These are phyloP conservation scores for Chrysoporthe cubensis DNA, from an alignment of 2,329 filamentous ascomycete genomes.

Conservation along the genomic window DNA sequence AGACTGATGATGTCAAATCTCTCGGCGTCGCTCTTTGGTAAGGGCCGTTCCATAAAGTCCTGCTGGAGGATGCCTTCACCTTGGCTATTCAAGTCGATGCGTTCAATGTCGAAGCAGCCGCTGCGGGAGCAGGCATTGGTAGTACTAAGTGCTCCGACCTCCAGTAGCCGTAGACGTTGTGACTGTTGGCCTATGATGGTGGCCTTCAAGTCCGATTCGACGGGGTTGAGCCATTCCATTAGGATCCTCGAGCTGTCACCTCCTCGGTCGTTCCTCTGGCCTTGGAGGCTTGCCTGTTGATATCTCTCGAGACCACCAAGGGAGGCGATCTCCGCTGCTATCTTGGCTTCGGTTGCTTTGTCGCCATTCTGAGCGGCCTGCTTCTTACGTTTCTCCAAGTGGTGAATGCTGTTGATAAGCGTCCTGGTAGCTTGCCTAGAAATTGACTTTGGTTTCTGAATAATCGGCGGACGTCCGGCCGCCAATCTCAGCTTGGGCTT, in stretches of 20 bases:
- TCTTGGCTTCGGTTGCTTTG: constrained; percentile 45
- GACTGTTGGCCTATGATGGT: constrained; percentile 28
- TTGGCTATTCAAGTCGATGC: constrained; percentile 92
- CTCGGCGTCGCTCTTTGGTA: constrained; percentile 65
- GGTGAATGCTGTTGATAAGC: constrained; percentile 69
- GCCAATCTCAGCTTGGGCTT: constrained; percentile 46
- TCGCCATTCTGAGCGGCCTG: constrained; percentile 62
- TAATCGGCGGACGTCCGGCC: constrained; percentile 60
- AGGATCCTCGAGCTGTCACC: constrained; percentile 69
- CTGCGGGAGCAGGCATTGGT: constrained; percentile 82
- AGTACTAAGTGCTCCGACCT: constrained; percentile 85
- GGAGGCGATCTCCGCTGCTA: constrained; percentile 58
- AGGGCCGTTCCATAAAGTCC: constrained; percentile 88
- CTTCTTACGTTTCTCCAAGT: constrained; percentile 63
- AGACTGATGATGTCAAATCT: constrained; percentile 89
- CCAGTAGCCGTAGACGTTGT: constrained; percentile 68
- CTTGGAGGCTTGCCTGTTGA: constrained; percentile 70
- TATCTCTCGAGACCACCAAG: constrained; percentile 67
- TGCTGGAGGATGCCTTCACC: constrained; percentile 80
- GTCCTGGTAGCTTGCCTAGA: constrained; percentile 66
- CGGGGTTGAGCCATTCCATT: constrained; percentile 62
- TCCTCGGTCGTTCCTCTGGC: constrained; percentile 67
- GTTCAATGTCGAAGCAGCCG: constrained; percentile 70
- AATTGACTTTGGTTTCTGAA: constrained; percentile 58
- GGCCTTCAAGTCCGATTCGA: constrained; percentile 32